These are phyloP conservation scores for Tulasnella calospora DNA, from an alignment of 768 basidiomycete species.

Conservation along the genomic window DNA sequence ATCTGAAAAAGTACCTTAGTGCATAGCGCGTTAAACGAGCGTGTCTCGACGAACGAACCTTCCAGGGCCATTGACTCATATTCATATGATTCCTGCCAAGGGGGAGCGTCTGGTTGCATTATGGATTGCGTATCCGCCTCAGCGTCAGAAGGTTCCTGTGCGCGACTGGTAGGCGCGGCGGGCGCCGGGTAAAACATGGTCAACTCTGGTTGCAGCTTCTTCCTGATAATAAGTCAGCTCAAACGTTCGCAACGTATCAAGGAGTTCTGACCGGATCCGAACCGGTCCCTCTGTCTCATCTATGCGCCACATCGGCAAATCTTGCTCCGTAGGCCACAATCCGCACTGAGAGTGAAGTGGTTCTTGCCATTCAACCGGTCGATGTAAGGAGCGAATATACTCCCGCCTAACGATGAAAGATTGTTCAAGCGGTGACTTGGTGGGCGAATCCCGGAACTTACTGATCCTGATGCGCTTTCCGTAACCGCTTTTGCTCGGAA, in stretches of 20 bases:
- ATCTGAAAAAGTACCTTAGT: constrained; percentile 25
- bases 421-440: not conserved
- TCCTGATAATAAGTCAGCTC: constrained; percentile 43
- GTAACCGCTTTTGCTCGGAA: constrained; percentile 66
- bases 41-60: constrained; percentile 41
- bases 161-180: not conserved
- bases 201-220: constrained; percentile 65
- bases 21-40: not conserved
- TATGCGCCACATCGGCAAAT: constrained; percentile 59
- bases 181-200: constrained; percentile 34
- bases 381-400: constrained; percentile 57
- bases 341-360: constrained; percentile 71
- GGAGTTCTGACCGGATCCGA: constrained; percentile 60
- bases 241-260: not conserved
- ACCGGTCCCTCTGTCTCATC: constrained; percentile 92
- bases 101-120: constrained; percentile 57
- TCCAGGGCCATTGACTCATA: constrained; percentile 59
- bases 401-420: constrained; percentile 53
- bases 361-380: constrained; percentile 47
- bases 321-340: constrained; percentile 62
- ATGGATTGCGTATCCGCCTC: constrained; percentile 49
- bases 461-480: constrained; percentile 71
- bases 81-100: constrained; percentile 71
- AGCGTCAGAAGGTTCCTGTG: constrained; percentile 41
- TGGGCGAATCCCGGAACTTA: constrained; percentile 37